phyloP scores from a whole-genome alignment of 2,329 filamentous ascomycete genomes.

The Alternaria sp. region DNA sequence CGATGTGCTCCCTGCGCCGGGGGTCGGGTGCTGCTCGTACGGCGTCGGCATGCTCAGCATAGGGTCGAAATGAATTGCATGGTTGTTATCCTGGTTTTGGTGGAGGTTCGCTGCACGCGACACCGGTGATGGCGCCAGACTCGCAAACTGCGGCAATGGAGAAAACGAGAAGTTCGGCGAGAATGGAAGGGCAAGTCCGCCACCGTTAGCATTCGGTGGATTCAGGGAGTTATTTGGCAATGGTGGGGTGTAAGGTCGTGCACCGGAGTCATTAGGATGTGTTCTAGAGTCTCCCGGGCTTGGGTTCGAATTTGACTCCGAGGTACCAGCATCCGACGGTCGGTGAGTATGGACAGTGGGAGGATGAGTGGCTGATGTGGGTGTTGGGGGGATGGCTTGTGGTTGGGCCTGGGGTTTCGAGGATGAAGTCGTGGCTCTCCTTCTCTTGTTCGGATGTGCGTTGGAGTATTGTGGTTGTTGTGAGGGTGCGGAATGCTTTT shows the following conservation, averaged over 20 bases:
- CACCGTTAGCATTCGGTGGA: conserved; percentile 23
- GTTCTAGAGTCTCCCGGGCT: conserved; percentile 30
- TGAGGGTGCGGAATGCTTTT: conserved; percentile 32
- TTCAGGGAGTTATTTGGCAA: conserved; percentile 25
- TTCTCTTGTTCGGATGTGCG: conserved; percentile 44
- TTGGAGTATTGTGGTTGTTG: conserved; percentile 37
- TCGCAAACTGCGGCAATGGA: conserved; percentile 42
- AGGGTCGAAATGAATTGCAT: conserved; percentile 39
- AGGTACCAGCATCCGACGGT: conserved; percentile 31
- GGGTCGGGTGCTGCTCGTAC: conserved; percentile 53
- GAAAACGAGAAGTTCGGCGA: conserved; percentile 52
- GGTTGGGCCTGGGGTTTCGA: conserved; percentile 28
- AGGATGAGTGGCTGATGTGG: conserved; percentile 40
- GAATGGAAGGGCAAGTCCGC: conserved; percentile 44
- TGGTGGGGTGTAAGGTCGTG: conserved; percentile 39
- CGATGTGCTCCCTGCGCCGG: conserved; percentile 52
- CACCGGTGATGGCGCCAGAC: conserved; percentile 41
- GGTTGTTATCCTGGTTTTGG: conserved; percentile 21
- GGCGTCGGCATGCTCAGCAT: conserved; percentile 52
- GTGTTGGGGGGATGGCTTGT: conserved; percentile 35
- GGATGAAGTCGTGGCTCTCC: conserved; percentile 41
- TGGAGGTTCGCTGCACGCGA: conserved; percentile 26
- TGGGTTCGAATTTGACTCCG: conserved; percentile 31
- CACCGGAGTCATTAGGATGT: conserved; percentile 27
- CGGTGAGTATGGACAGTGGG: conserved; percentile 22